Evolutionary conservation across 163 green algal species (phyloP), one percentile per base, ranked within the genome.

Genomic region (Scenedesmus sp.): DNA sequence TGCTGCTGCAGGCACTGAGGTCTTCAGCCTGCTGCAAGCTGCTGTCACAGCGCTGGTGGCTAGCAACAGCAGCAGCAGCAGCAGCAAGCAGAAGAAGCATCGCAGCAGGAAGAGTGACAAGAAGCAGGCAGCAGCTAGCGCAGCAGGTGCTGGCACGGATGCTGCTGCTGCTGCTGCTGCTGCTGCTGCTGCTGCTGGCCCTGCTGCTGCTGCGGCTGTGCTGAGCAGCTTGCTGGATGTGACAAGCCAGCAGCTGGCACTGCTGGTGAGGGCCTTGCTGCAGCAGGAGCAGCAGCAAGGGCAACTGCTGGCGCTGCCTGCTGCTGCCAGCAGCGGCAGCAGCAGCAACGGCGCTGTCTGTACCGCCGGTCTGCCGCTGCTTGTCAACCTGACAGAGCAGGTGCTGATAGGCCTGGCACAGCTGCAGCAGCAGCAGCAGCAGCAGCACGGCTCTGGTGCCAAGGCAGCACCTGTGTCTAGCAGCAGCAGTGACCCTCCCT

Each of bases 361-460:
- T 2, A 10, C 66, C 46, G 54, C 57, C 1, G 66, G 9, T 2
- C 59, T 91, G 59, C 73, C 76, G 4, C n/a, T 91, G 87, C 76
- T 91, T 76, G 76, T 91, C 1, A 52, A 66, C 6, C 57, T 87
- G 6, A 3, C 10, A 23, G 87, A 87, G 74, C 56, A 86, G 60
- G 59, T 87, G 55, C 26, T 91, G 57, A 55, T 79, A 20, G 74
- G n/a, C 20, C 55, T 91, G 8, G 57, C 87, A 18, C 87, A 91
- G 57, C 57, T 73, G 4, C 57, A 73, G 87, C 56, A 76, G 20
- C 70, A 76, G 54, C 70, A 59, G 73, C 73, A 86, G 55, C 73
- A 82, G 16, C 77, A 87, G n/a, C 76, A 84, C 26, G 76, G 12
- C 3, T 26, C 34, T 56, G 9, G 12, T 59, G 12, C 76, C 15